Base-by-base conservation (phyloP, 1,284 basidiomycete genomes). In the Malassezia furfur region DNA sequence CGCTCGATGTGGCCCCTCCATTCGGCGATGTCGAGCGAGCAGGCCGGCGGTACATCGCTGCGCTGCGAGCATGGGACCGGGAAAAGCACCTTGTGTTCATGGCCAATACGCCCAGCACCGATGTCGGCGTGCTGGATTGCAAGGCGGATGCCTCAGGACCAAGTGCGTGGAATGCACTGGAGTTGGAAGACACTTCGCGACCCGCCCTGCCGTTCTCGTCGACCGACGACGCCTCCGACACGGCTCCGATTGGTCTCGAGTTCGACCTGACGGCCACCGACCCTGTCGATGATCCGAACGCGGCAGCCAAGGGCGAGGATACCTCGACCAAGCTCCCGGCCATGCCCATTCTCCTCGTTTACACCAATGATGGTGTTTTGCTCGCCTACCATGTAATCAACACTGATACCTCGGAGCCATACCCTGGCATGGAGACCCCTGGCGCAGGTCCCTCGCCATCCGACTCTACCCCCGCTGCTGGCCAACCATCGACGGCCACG, bases 291-390 rank as follows among this genome's bases (percentile, higher is more conserved):
- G 78, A 71, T 57, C 81, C 83, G 6, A 77, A 81, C n/a, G 79
- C 80, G 9, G 77, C 77, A 17, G 76, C 77, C 6, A 75, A 77
- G 9, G 78, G 77, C 0, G 75, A 76, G 17, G 77, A 74, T 38
- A 64, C 77, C 38, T 70, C 72, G 9, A 66, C 75, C 4, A 79
- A 78, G 58, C 61, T 79, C 4, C 75, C 76, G 2, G 75, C 79
- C 1, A 67, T 74, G 14, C 87, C 87, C 0, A 79, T 88, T 49
- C 77, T 88, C 69, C 85, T 83, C 67, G 81, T 83, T 5, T 89
- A 87, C 70, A 81, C 86, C 4, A 87, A 83, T 57, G 87, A 90
- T 66, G 87, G 87, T 17, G 85, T 86, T 0, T 55, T 90, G 34
- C 80, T 84, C 36, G 87, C 80, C 2, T 90, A 88, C 84, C 79